Base-by-base conservation (phyloP, 148 eudicot genomes). In the Simmondsia chinensis region DNA sequence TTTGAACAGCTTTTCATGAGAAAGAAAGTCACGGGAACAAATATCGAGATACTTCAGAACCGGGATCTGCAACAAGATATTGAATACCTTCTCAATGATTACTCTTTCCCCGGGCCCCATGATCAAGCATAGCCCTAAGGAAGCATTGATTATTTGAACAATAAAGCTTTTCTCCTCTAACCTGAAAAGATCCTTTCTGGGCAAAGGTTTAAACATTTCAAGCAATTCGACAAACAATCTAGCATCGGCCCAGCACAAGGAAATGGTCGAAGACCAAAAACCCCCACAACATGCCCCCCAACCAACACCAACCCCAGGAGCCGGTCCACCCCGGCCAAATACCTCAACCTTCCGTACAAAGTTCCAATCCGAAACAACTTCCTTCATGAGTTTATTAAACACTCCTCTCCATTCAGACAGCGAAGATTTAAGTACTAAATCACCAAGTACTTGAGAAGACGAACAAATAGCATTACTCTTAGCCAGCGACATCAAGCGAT, bases 281-380 rank as follows among this genome's bases (percentile, higher is more conserved):
- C 95, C 97, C 20, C 95, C 97, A 56, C 82, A 77, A 46, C 57
- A 42, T 8, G 78, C 69, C 50, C 97, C 95, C 95, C 97, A 91
- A 13, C 97, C 97, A 36, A 74, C 63, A 35, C 97, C 97, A 35
- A 79, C 76, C 12, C 97, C 97, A 39, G 97, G 97, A 42, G 97
- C 82, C 14, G 95, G 94, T 25, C 97, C 97, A 32, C 97, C 97
- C 61, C 95, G 61, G 10, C 97, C 85, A 66, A 82, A 85, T 27
- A 48, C 68, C 66, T 82, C 95, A 67, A 79, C 56, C 13, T 59
- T 50, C 61, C 52, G 77, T 46, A 72, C 21, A 15, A n/a, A 15
- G 20, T 56, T 68, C 78, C 82, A 70, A 33, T 64, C 74, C 12
- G 68, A 69, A 71, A 52, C 14, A 43, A 69, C 52, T 60, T 66